A percentile compares a stretch with the other conserved stretches of the same genome.
phyloP scores from a whole-genome alignment of 768 basidiomycete genomes.

The Nidula microcarpa region DNA sequence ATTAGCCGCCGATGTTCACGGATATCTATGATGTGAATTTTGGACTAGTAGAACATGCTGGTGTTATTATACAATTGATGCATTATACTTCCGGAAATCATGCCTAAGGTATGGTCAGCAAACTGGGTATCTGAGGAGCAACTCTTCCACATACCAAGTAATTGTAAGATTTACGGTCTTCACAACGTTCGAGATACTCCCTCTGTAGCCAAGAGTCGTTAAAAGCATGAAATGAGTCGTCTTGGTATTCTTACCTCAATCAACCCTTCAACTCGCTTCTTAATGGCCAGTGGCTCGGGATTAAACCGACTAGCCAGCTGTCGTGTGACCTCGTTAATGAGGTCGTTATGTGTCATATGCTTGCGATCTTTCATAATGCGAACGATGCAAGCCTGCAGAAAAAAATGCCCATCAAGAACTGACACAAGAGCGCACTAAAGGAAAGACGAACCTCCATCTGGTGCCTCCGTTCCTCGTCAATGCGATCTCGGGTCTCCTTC shows the following conservation, averaged over 20 bases:
- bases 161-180: slow-evolving; percentile 85
- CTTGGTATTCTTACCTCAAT: slow-evolving; percentile 68
- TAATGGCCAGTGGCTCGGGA: slow-evolving; percentile 83
- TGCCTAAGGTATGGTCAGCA: not conserved
- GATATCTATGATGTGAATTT: no score
- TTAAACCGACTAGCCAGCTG: slow-evolving; percentile 84
- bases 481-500: slow-evolving; percentile 83
- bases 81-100: not conserved
- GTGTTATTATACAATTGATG: no score
- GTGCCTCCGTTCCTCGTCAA: slow-evolving; percentile 89
- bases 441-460: slow-evolving; percentile 75
- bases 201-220: slow-evolving; percentile 46
- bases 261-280: slow-evolving; percentile 88
- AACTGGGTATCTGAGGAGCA: not conserved
- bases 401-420: not conserved
- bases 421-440: not conserved
- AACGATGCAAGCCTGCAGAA: slow-evolving; percentile 87
- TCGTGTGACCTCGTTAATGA: slow-evolving; percentile 86
- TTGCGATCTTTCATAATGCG: slow-evolving; percentile 98
- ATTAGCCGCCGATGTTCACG: no score
- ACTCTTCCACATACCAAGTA: slow-evolving; percentile 47
- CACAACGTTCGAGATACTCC: slow-evolving; percentile 91
- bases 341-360: slow-evolving; percentile 80
- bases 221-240: not conserved
- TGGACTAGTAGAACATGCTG: no score